A percentile compares a stretch with the other conserved stretches of the same genome.
These are phyloP conservation scores for Aspergillus spinulosporus DNA, from an alignment of 2,329 filamentous ascomycete species.

Conservation along the genomic window DNA sequence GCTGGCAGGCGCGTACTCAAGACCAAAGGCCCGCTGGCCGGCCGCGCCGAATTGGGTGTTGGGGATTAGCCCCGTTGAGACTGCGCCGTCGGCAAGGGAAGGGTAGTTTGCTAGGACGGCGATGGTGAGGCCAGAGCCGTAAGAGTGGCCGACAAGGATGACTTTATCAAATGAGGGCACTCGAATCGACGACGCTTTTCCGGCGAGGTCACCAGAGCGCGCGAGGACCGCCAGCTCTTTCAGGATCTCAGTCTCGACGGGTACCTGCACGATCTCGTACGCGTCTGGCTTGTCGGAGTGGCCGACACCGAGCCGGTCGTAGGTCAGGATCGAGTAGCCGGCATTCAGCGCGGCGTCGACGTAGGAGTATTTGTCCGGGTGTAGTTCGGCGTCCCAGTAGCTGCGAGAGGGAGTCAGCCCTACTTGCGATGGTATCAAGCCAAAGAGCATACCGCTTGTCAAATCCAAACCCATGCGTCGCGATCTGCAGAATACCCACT, in stretches of 20 bases:
- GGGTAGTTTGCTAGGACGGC: background rate
- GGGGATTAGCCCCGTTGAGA: constrained; percentile 1
- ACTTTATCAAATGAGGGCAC: constrained; percentile 1
- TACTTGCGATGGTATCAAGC: too few relatives aligned
- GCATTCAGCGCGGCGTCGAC: constrained; percentile 1
- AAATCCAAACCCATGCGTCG: constrained; percentile 7
- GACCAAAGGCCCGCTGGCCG: background rate
- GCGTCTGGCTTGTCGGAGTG: constrained; percentile 1
- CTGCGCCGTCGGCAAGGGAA: background rate
- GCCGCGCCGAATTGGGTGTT: background rate
- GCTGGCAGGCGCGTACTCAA: background rate
- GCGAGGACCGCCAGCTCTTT: background rate
- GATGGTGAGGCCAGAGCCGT: background rate
- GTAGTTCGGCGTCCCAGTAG: background rate
- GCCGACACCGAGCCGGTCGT: constrained; percentile 8
- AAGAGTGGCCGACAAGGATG: constrained; percentile 3
- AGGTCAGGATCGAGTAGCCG: constrained; percentile 10
- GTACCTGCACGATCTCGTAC: background rate
- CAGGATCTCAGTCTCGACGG: background rate
- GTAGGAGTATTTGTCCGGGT: constrained; percentile 5
- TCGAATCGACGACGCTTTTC: too few relatives aligned
- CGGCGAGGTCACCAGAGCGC: background rate
- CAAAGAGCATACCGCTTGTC: background rate
- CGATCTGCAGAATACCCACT: background rate
- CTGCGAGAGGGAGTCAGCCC: background rate